Evolutionary conservation across 257 asterid genomes (phyloP).

Genomic region (Solanum sejunctum): DNA sequence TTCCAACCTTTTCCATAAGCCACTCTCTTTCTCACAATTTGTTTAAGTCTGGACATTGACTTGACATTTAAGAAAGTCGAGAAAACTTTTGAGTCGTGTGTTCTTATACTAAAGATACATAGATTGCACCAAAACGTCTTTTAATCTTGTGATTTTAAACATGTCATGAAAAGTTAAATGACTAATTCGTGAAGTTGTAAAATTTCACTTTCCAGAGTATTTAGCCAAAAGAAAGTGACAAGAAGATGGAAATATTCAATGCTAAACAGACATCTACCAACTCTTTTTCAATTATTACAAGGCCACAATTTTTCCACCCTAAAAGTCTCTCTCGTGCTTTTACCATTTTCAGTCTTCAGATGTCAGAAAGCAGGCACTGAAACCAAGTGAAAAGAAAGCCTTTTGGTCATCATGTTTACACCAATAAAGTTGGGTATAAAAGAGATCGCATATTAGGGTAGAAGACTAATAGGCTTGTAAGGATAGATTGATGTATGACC

Average conservation of each 20-base stretch:
- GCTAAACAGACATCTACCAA: not conserved
- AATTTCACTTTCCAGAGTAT: not conserved
- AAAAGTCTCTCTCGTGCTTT: not conserved
- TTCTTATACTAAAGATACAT: too few relatives aligned
- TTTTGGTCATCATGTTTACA: not conserved
- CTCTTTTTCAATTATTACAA: not conserved
- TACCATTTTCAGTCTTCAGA: not conserved
- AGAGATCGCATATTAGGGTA: too few relatives aligned
- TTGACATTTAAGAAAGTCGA: too few relatives aligned
- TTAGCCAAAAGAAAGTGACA: not conserved
- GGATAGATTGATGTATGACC: too few relatives aligned
- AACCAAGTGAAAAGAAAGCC: not conserved
- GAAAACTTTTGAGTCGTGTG: too few relatives aligned
- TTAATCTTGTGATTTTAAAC: too few relatives aligned
- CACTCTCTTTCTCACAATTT: too few relatives aligned
- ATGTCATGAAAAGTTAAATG: too few relatives aligned
- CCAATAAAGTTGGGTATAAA: not conserved
- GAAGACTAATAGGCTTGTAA: too few relatives aligned
- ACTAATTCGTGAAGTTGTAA: not conserved
- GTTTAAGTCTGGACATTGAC: too few relatives aligned
- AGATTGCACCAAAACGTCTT: too few relatives aligned
- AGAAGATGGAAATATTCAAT: not conserved
- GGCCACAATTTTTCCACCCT: not conserved
- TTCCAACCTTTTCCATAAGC: too few relatives aligned
- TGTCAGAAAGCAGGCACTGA: not conserved